A percentile compares a stretch with the other conserved stretches of the same genome.
Conservation (phyloP, 202 grass and related monocot genomes). For the Musa balbisiana region DNA sequence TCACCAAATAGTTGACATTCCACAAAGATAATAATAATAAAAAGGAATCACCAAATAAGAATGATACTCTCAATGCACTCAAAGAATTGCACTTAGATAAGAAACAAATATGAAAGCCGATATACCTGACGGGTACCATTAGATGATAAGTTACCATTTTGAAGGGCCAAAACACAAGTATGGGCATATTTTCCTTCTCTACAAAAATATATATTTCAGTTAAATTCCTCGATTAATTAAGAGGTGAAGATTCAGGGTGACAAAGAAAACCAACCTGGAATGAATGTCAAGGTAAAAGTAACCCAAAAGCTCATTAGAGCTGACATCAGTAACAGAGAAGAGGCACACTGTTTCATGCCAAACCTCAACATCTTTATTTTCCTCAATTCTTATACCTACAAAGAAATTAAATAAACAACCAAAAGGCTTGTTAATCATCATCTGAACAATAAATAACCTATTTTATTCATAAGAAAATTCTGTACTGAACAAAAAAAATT, state of each 20-base stretch:
- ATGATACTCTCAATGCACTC: no score
- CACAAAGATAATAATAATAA: no score
- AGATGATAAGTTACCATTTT: constrained; percentile 76
- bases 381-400: constrained; percentile 70
- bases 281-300: constrained; percentile 91
- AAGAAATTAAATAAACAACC: constrained; percentile 2
- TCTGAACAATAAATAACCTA: no score
- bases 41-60: no score
- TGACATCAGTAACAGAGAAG: constrained; percentile 76
- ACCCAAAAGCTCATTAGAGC: constrained; percentile 69
- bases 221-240: constrained; percentile 6
- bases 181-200: constrained; percentile 89
- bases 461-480: background rate
- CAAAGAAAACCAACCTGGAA: constrained; percentile 55
- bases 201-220: constrained; percentile 24
- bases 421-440: no score
- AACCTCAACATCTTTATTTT: constrained; percentile 63
- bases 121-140: constrained; percentile 68
- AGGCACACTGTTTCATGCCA: constrained; percentile 88
- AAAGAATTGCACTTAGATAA: background rate
- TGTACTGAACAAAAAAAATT: background rate
- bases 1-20: no score
- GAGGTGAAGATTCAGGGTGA: background rate
- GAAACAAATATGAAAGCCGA: background rate
- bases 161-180: constrained; percentile 84